phyloP scores from a whole-genome alignment of 768 basidiomycete genomes.

The Mycena kentingensis region DNA sequence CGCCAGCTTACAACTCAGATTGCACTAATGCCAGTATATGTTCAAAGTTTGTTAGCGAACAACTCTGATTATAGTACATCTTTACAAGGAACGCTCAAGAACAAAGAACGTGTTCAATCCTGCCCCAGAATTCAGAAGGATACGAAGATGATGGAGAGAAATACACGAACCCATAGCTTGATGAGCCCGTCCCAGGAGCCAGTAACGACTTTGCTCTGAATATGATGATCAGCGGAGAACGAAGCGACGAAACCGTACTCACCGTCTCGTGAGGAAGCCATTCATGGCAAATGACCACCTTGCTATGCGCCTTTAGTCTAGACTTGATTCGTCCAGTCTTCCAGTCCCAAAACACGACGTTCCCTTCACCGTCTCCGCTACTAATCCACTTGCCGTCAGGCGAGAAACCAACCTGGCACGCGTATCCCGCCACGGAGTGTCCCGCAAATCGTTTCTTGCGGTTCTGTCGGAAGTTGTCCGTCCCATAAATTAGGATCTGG shows the following conservation, averaged over 20 bases:
- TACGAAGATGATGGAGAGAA: slow-evolving; percentile 7
- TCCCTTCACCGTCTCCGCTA: slow-evolving; percentile 93
- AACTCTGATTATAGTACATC: no score
- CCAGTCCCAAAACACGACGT: slow-evolving; percentile 99
- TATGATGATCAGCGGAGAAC: slow-evolving; percentile 24
- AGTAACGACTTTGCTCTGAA: slow-evolving; percentile 93
- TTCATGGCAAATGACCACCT: slow-evolving; percentile 97
- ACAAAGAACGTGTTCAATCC: slow-evolving; percentile 36
- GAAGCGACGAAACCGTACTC: slow-evolving; percentile 59
- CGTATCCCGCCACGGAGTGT: slow-evolving; percentile 95
- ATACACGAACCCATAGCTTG: slow-evolving; percentile 86
- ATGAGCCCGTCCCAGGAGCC: slow-evolving; percentile 98
- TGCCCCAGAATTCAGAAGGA: slow-evolving; percentile 25
- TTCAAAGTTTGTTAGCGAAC: no score
- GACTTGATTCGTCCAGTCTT: slow-evolving; percentile 97
- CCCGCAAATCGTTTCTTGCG: slow-evolving; percentile 98
- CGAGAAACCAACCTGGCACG: slow-evolving; percentile 95
- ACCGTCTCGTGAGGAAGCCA: slow-evolving; percentile 98
- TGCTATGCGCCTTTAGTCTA: slow-evolving; percentile 82
- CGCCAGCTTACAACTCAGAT: not conserved
- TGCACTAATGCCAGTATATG: no score
- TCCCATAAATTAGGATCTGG: slow-evolving; percentile 95
- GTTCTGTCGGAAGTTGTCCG: slow-evolving; percentile 98
- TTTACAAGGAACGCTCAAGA: not conserved
- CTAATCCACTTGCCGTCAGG: slow-evolving; percentile 99